Evolutionary conservation across 2,329 filamentous ascomycete genomes (phyloP), one percentile per base, ranked within the genome.

Genomic region (Talaromyces albobiverticillius): DNA sequence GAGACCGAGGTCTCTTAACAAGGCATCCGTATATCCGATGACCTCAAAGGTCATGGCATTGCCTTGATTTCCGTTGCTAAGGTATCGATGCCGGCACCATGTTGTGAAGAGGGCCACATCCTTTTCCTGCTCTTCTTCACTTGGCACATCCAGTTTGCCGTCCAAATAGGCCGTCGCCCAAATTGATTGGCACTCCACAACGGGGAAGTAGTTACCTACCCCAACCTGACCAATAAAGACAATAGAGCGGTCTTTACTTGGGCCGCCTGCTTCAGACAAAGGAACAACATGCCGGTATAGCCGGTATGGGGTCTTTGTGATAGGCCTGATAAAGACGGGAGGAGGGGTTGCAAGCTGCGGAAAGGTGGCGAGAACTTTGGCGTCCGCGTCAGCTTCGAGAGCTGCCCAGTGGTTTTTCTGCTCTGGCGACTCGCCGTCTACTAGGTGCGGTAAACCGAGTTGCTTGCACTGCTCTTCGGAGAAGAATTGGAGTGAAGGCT

Each of bases 121-220:
- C 32, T 41, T 52, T 46, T 46, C 22, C 23, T 52, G 50, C 50
- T 52, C 50, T 52, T 46, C 50, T 5, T 29, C 2, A 23, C 32
- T 46, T 18, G 50, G 42, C 31, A 52, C 38, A n/a, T 52, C 42
- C 20, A 52, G 41, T 29, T 52, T 52, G 1, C 50, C 50, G 10
- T 52, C 50, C 41, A 52, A 38, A 18, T 52, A 52, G 31, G 50
- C 50, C 11, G 31, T 52, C 26, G 50, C 8, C 50, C 50, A 52
- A 10, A 52, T 25, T 52, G 50, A 46, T 52, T 52, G 50, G 41
- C 50, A 52, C 11, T 52, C 50, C 50, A 46, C 50, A 29, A 52
- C 29, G n/a, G 41, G 50, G 31, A 46, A 52, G 50, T 52, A 52
- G 29, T 52, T 52, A 14, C 50, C 50, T 46, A 52, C 50, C 50